These are phyloP conservation scores for Raddia guianensis DNA, from an alignment of 176 grass and related monocot species.

Conservation along the genomic window DNA sequence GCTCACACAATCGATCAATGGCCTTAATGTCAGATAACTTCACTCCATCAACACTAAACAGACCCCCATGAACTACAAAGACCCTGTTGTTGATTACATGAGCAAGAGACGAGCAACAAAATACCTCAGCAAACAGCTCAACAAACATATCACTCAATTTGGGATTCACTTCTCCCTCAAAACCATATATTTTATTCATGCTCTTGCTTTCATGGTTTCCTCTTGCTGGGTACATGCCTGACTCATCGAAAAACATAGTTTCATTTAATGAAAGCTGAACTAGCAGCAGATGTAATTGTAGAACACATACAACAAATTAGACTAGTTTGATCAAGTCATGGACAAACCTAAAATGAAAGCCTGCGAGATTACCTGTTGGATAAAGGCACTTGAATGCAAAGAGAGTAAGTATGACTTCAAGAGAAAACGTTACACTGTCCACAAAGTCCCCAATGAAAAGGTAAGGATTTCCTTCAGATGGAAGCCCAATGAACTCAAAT, in stretches of 20 bases:
- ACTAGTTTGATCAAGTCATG: neutral
- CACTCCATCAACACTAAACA: conserved; percentile 96
- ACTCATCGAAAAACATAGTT: conserved; percentile 43
- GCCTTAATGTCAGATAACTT: conserved; percentile 87
- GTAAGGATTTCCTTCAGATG: conserved; percentile 96
- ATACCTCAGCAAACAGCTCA: conserved; percentile 93
- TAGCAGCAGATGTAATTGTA: neutral
- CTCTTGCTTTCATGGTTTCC: conserved; percentile 97
- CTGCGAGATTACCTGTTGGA: conserved; percentile 56
- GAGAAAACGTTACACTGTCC: conserved; percentile 93
- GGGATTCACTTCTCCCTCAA: conserved; percentile 89
- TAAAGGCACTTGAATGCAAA: conserved; percentile 93
- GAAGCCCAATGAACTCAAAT: conserved; percentile 94
- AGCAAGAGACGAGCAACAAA: conserved; percentile 88
- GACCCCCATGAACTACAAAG: conserved; percentile 89
- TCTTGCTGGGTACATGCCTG: conserved; percentile 89
- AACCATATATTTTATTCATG: conserved; percentile 99
- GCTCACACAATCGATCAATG: conserved; percentile 89
- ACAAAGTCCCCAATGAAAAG: conserved; percentile 98
- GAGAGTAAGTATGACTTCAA: conserved; percentile 95
- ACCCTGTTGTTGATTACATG: conserved; percentile 90
- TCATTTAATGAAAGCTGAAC: conserved; percentile 18
- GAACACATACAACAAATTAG: neutral
- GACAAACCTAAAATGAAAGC: neutral
- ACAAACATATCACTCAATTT: conserved; percentile 83